Base-by-base conservation (phyloP, 1,284 basidiomycete genomes). In the Trichosporon ovoides region DNA sequence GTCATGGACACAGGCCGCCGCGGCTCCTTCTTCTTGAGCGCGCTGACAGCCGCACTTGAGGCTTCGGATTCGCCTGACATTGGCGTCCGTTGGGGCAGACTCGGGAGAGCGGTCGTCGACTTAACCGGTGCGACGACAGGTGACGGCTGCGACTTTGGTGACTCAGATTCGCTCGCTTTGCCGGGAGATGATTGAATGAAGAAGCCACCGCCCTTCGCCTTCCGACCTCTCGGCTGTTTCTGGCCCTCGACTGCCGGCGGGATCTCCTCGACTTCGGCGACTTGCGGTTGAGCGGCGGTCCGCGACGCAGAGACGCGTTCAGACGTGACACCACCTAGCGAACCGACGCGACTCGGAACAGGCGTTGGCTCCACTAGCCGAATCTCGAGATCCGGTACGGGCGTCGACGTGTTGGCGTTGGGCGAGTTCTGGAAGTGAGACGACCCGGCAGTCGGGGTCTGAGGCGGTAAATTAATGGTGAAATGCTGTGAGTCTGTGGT, bases 341-440 rank as follows among this genome's bases (percentile, higher is more conserved):
- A 71, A 9, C 74, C 74, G 0, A 73, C 73, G 37, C 74, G 64
- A 38, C 66, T 68, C 3, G 74, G 73, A 0, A 71, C 74, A 3
- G 74, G 74, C 3, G 74, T 76, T 11, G 74, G 74, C 58, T 76
- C 74, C 18, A 76, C 69, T n/a, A 76, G 62, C 0, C 72, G 69
- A 14, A 74, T 71, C 54, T 74, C 70, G 28, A 76, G 55, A 48
- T 71, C 62, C 14, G 71, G 66, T 9, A 68, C 58, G 0, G 73
- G 73, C 6, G 73, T 74, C 24, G n/a, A n/a, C n/a, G n/a, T n/a
- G n/a, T 71, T 67, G 22, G 43, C 43, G 24, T 22, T 5, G 14
- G 43, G 24, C 43, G 43, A 31, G 43, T 48, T 22, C 43, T 46
- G 43, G 11, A 22, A 28, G 5, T 28, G 22, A 16, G 28, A 24